A percentile compares a stretch with the other conserved stretches of the same genome.
These are phyloP conservation scores for Pseudogymnoascus sp. DNA, from an alignment of 2,329 filamentous ascomycete species.

Conservation along the genomic window DNA sequence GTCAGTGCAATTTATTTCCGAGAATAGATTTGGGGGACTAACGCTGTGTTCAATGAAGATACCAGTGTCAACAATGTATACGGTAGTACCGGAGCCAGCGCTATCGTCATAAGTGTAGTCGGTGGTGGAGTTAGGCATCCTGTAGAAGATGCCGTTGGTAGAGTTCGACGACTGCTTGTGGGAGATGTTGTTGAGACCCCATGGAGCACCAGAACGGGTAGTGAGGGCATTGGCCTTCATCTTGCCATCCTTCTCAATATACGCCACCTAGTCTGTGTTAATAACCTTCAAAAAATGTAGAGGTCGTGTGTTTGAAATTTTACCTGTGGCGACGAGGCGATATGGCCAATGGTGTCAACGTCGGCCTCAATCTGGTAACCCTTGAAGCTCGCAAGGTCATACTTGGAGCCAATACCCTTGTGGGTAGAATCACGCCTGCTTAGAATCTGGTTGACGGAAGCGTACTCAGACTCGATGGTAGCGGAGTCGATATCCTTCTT, in stretches of 20 bases:
- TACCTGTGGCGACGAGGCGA: conserved; percentile 25
- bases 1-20: not conserved
- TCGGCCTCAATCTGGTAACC: conserved; percentile 25
- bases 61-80: conserved; percentile 27
- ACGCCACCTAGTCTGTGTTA: conserved; percentile 35
- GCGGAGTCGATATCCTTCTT: conserved; percentile 41
- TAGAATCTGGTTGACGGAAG: conserved; percentile 39
- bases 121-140: conserved; percentile 13
- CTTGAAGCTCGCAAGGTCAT: conserved; percentile 20
- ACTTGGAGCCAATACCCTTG: conserved; percentile 21
- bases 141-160: not conserved
- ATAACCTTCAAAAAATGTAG: not conserved
- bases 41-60: conserved; percentile 24
- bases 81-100: conserved; percentile 21
- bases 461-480: conserved; percentile 41
- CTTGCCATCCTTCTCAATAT: conserved; percentile 45
- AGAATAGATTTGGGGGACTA: not conserved
- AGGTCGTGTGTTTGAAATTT: not conserved
- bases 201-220: conserved; percentile 44
- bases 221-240: conserved; percentile 38
- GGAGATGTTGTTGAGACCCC: conserved; percentile 27
- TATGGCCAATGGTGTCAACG: conserved; percentile 21
- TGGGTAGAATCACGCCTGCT: conserved; percentile 44
- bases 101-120: conserved; percentile 26
- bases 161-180: conserved; percentile 10